Evolutionary conservation across 192 early-diverging fungal species (phyloP), one percentile per base, ranked within the genome.

Genomic region (Backusella tuberculispora): DNA sequence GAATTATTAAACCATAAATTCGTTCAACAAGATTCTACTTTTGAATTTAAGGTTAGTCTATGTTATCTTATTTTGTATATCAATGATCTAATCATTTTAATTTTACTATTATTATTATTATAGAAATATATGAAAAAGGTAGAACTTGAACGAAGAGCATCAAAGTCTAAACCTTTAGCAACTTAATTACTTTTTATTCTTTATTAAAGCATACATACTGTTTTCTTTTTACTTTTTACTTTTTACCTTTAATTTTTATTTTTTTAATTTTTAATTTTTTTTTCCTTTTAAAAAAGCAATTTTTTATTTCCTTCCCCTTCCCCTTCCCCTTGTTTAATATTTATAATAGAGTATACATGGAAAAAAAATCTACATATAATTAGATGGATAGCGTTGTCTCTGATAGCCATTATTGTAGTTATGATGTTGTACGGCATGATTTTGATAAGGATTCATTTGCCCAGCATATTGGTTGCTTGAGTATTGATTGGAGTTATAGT

Each of bases 1-100:
- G 83, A 91, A 70, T 80, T 97, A 19, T 78, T 92, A n/a, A 64
- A 80, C 0, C 89, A 97, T 83, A 72, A 83, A 19, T 98, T 98
- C 86, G 86, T 88, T 24, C 78, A 83, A 63, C 87, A 88, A 40
- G 75, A 85, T 43, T 64, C 81, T 42, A 78, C 78, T 43, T 89
- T 85, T 64, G 79, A 85, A 64, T 88, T 86, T 76, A 85, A 85
- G 63, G 87, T 83, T 74, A 73, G 53, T 60, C 21, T 17, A 60
- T 60, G 50, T 26, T n/a, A 34, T 74, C 24, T 74, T 43, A 41
- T 14, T 73, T 6, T 24, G 13, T 34, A 50, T 13, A 66, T 17
- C n/a, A 24, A 42, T 29, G 44, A 10, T 24, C n/a, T 37, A 38
- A 71, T 48, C 64, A n/a, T 13, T n/a, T 19, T 10, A 5, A 24